phyloP scores from a whole-genome alignment of 257 asterid species.

The Nicotiana tabacum region DNA sequence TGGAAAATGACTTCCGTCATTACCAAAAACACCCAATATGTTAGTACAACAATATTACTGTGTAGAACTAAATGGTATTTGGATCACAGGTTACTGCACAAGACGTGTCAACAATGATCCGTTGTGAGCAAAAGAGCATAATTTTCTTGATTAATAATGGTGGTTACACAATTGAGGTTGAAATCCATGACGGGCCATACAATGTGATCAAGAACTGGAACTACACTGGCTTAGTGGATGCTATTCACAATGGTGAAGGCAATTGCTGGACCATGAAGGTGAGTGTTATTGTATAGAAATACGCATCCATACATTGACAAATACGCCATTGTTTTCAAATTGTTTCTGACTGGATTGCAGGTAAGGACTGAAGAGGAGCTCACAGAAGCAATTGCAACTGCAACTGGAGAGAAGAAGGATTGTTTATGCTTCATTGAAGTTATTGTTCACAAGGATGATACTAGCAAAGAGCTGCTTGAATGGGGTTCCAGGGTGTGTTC shows the following conservation, averaged over 20 bases:
- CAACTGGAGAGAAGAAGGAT: slow-evolving; percentile 44
- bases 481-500: slow-evolving; percentile 79
- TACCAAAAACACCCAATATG: not conserved
- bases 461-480: slow-evolving; percentile 67
- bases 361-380: slow-evolving; percentile 57
- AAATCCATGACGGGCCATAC: slow-evolving; percentile 70
- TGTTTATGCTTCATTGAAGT: slow-evolving; percentile 69
- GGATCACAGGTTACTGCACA: slow-evolving; percentile 53
- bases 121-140: slow-evolving; percentile 47
- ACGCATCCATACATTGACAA: too few relatives aligned
- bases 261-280: slow-evolving; percentile 73
- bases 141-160: slow-evolving; percentile 73
- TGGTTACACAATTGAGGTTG: slow-evolving; percentile 71
- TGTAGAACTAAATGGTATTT: not conserved
- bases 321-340: not conserved
- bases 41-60: not conserved
- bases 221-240: slow-evolving; percentile 57
- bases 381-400: slow-evolving; percentile 40
- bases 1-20: not conserved
- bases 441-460: slow-evolving; percentile 60
- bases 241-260: slow-evolving; percentile 58
- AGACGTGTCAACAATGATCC: slow-evolving; percentile 65
- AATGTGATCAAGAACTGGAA: slow-evolving; percentile 78
- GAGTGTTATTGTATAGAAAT: not conserved
- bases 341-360: slow-evolving; percentile 15